Evolutionary conservation across 345 rosid genomes (phyloP), one percentile per base, ranked within the genome.

Genomic region (Linum lewisii): DNA sequence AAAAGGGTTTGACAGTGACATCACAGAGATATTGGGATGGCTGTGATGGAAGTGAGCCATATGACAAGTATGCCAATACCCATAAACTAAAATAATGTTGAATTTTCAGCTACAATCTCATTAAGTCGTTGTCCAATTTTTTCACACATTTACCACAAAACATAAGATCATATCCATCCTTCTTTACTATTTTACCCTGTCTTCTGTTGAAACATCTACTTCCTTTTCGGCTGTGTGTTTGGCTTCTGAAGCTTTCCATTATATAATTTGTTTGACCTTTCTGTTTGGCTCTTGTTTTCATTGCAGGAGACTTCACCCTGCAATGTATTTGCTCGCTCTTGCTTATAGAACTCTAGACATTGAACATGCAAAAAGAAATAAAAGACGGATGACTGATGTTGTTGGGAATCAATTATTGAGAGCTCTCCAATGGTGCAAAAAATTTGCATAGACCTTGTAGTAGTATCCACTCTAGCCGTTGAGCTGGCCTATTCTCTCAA

Each of bases 231-330:
- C 45, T 6, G 14, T 38, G 11, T 2, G 45, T 38, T 8, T 38
- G 45, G 9, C 45, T 8, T 15, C 2, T 38, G 45, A 38, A 38
- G 45, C 14, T 38, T 9, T 9, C 45, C 45, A 38, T 2, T 38
- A 10, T 10, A 9, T 10, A 15, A 38, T 8, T 38, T 38, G 14
- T 6, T 38, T 38, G 16, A 38, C 45, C 0, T 29, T 21, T 44
- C 29, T 5, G 47, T 34, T 61, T 51, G 56, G 57, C 57, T 38
- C 21, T 54, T 66, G 13, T 66, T 8, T n/a, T 29, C 60, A 50
- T 77, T 71, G 55, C 84, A 92, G 96, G 84, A 88, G 95, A 72
- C 93, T 92, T 54, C 96, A 92, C 73, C 96, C 98, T 15, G 90
- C 93, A 13, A 75, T 92, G 69, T 88, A 92, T 77, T 75, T 92